Conservation (phyloP, 2,329 filamentous ascomycete genomes). For the Aureobasidium mangrovei region DNA sequence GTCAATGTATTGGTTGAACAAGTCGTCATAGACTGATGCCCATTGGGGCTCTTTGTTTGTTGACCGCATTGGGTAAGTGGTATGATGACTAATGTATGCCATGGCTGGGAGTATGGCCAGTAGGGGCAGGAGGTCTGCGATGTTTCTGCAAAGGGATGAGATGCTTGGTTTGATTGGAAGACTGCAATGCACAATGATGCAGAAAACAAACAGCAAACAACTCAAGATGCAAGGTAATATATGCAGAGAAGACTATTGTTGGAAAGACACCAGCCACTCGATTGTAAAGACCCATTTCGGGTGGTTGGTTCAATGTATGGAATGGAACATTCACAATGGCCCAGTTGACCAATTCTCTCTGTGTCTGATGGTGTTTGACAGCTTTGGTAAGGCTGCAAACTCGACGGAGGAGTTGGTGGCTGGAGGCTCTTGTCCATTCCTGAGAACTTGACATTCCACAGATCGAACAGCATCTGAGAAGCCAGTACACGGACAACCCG, state of each 20-base stretch:
- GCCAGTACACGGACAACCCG: too few species aligned
- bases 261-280: neutral
- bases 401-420: too few species aligned
- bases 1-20: slow-evolving; percentile 57
- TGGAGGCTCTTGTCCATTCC: too few species aligned
- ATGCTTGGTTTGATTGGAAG: neutral
- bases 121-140: neutral
- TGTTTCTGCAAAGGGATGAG: neutral
- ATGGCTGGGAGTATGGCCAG: neutral
- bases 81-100: slow-evolving; percentile 10
- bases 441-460: too few species aligned
- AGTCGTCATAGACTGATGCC: slow-evolving; percentile 50
- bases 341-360: neutral
- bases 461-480: too few species aligned
- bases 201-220: neutral
- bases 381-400: too few species aligned
- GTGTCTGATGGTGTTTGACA: too few species aligned
- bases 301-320: slow-evolving; percentile 9
- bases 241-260: neutral
- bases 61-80: slow-evolving; percentile 19
- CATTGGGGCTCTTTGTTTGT: slow-evolving; percentile 45
- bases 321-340: slow-evolving; percentile 13
- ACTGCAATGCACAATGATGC: neutral
- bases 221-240: slow-evolving; percentile 11
- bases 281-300: neutral